A percentile compares a stretch with the other conserved stretches of the same genome.
These are phyloP conservation scores for Sporothrix curviconia DNA, from an alignment of 2,329 filamentous ascomycete species.

Conservation along the genomic window DNA sequence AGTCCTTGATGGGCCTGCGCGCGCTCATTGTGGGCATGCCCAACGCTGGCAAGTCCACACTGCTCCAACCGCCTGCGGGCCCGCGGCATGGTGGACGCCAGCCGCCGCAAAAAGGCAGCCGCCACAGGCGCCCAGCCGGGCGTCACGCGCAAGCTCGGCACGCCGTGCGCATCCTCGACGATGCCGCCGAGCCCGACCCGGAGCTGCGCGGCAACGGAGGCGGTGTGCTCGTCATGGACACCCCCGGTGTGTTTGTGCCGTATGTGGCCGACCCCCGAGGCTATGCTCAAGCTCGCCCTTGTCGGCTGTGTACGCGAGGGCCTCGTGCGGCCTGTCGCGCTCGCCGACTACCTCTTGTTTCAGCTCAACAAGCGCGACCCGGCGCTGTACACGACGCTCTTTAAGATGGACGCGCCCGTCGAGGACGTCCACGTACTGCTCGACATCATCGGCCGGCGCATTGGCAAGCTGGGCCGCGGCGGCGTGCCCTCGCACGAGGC, in stretches of 20 bases:
- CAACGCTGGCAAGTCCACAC: conserved; percentile 90
- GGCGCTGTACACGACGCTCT: conserved; percentile 45
- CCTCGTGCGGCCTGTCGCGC: conserved; percentile 66
- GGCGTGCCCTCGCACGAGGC: conserved; percentile 64
- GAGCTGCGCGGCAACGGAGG: conserved; percentile 33
- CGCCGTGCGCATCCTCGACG: conserved; percentile 68
- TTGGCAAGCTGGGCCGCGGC: conserved; percentile 69
- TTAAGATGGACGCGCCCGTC: conserved; percentile 59
- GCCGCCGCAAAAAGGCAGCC: conserved; percentile 57
- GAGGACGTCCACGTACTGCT: conserved; percentile 77
- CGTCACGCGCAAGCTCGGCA: conserved; percentile 78
- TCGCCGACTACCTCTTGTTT: conserved; percentile 88
- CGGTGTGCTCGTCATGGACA: conserved; percentile 81
- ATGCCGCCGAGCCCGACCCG: conserved; percentile 18
- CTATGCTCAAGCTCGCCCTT: conserved; percentile 92
- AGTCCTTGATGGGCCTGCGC: conserved; percentile 71
- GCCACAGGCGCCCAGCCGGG: conserved; percentile 82
- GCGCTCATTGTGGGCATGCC: conserved; percentile 94
- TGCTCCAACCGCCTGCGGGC: conserved; percentile 82
- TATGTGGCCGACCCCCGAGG: conserved; percentile 77
- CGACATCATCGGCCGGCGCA: conserved; percentile 61
- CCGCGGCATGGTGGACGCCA: conserved; percentile 48
- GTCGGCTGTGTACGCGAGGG: conserved; percentile 88
- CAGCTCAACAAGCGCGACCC: conserved; percentile 67
- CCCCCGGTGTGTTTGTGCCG: conserved; percentile 90